Evolutionary conservation across 2,329 filamentous ascomycete species (phyloP), one percentile per base, ranked within the genome.

Genomic region (Aspergillus novoparasiticus): DNA sequence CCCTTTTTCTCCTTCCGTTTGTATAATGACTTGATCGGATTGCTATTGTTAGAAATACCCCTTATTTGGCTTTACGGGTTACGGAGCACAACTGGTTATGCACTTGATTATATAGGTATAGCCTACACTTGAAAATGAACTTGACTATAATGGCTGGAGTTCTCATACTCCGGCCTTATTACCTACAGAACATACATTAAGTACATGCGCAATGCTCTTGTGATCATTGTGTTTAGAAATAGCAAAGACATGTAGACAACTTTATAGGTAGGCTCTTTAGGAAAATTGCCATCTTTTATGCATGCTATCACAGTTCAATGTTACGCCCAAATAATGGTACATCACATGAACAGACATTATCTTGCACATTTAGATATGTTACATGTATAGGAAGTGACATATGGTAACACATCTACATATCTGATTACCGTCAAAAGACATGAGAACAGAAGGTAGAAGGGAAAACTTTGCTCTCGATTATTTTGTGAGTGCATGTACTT

Each of bases 31-130:
- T 55, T 30, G n/a, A 39, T 39, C 32, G 28, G 51, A 36, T 34
- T 10, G 30, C 16, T 54, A 39, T 53, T 53, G 50, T 55, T 55
- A 55, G 32, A 55, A 55, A 51, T 51, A 51, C 48, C 34, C 26
- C 48, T 34, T 34, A 55, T 55, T 39, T 55, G 32, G 21, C 34
- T 55, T 55, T 55, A 26, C 32, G 34, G 51, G 23, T 23, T 39
- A 55, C 21, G 51, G 51, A 39, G 32, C n/a, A 55, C 39, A 19
- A 26, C 34, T 55, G 51, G 51, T 39, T 32, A 16, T 21, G 30
- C 30, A 16, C 51, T 34, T 53, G 23, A 41, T 51, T 51, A 51
- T 51, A 51, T 51, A 51, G 28, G 28, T 32, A 19, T 5, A 21
- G 48, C 30, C 30, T n/a, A 6, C 28, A 21, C 2, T 21, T 6